Conservation (phyloP, 1,284 basidiomycete species). For the Pseudozyma tsukubaensis region DNA sequence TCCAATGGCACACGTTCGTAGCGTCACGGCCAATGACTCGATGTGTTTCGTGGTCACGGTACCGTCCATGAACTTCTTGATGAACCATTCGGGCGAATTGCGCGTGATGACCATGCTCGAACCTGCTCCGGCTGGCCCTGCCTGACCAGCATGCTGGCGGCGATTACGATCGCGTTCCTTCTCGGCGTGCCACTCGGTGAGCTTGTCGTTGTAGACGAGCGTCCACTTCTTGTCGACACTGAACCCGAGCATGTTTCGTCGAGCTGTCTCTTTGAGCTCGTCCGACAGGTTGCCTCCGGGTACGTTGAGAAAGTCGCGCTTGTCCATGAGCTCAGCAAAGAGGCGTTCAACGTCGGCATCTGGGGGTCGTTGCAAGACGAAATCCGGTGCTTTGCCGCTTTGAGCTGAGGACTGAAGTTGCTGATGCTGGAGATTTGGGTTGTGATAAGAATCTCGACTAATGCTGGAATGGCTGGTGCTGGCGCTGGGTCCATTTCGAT, state of each 20-base stretch:
- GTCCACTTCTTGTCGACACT: conserved; percentile 86
- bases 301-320: conserved; percentile 63
- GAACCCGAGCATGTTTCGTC: conserved; percentile 65
- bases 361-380: conserved; percentile 52
- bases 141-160: conserved; percentile 69
- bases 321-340: conserved; percentile 67
- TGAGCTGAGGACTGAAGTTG: not conserved
- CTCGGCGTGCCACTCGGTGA: conserved; percentile 78
- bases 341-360: conserved; percentile 65
- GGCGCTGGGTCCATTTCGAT: conserved; percentile 7
- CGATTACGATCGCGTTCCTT: conserved; percentile 58
- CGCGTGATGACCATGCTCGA: conserved; percentile 60
- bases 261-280: conserved; percentile 56
- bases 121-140: conserved; percentile 71
- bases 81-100: conserved; percentile 75
- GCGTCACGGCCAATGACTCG: conserved; percentile 79
- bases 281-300: conserved; percentile 62
- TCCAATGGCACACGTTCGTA: conserved; percentile 73
- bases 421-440: conserved; percentile 4
- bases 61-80: conserved; percentile 87
- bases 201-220: conserved; percentile 86
- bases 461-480: conserved; percentile 31
- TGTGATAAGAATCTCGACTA: conserved; percentile 31
- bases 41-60: conserved; percentile 86
- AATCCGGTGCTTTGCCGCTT: conserved; percentile 46